Percentiles rank a stretch among this genome's conserved stretches.
phyloP scores from a whole-genome alignment of 352 stramenopile species.

The Phytophthora multivora region DNA sequence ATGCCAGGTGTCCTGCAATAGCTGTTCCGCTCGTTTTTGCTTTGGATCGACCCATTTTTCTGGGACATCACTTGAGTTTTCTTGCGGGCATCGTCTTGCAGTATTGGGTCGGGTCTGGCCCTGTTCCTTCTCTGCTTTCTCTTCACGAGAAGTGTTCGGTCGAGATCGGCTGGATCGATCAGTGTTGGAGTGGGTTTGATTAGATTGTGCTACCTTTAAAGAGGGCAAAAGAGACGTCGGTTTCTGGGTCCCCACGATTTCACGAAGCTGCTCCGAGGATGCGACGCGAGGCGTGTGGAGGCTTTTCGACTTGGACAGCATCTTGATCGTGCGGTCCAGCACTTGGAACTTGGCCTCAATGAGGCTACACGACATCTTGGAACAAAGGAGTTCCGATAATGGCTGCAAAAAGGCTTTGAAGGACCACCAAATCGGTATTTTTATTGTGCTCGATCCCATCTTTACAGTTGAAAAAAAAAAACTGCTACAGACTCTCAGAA shows the following conservation, averaged over 20 bases:
- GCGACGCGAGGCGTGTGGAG: conserved; percentile 29
- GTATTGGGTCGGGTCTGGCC: conserved; percentile 14
- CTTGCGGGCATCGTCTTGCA: conserved; percentile 9
- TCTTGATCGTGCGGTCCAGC: conserved; percentile 55
- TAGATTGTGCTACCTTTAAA: conserved; percentile 5
- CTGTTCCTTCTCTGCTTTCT: conserved; percentile 1
- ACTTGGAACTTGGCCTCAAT: conserved; percentile 73
- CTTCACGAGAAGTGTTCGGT: conserved; percentile 14
- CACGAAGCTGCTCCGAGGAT: conserved; percentile 55
- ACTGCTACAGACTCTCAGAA: conserved; percentile 3
- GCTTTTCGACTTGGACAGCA: conserved; percentile 41
- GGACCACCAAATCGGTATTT: conserved; percentile 15
- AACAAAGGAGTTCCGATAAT: neutral
- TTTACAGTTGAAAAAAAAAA: neutral
- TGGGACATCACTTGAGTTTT: conserved; percentile 5
- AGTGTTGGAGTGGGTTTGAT: neutral
- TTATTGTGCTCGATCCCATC: conserved; percentile 13
- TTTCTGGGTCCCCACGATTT: conserved; percentile 47
- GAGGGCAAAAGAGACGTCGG: conserved; percentile 24
- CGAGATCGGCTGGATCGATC: conserved; percentile 9
- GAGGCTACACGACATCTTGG: conserved; percentile 63
- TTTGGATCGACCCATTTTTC: conserved; percentile 44
- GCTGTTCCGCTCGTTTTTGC: conserved; percentile 34
- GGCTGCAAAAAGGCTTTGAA: neutral
- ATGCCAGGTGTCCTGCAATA: conserved; percentile 43